Conservation (phyloP, 306 rosid genomes). For the Castanopsis chinensis region DNA sequence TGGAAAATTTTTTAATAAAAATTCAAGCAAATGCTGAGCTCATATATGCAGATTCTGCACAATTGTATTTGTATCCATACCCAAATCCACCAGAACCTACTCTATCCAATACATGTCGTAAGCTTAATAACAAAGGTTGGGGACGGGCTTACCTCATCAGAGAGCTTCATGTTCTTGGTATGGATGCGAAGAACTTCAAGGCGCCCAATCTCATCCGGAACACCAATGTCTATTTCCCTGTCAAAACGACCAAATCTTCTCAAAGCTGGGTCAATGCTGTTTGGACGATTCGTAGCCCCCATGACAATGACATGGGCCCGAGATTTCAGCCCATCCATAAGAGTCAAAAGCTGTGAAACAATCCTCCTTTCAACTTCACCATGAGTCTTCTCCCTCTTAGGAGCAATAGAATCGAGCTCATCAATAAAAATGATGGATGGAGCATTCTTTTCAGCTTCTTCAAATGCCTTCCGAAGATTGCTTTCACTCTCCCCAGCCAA, state of each 20-base stretch:
- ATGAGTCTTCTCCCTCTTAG: conserved; percentile 68
- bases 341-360: conserved; percentile 67
- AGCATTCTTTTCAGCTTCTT: conserved; percentile 76
- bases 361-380: conserved; percentile 73
- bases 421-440: conserved; percentile 71
- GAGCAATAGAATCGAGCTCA: conserved; percentile 70
- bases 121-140: background rate
- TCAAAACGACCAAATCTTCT: conserved; percentile 71
- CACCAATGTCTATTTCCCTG: conserved; percentile 70
- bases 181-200: conserved; percentile 75
- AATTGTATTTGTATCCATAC: background rate
- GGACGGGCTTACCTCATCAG: conserved; percentile 51
- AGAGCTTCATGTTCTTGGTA: conserved; percentile 74
- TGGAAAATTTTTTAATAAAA: background rate
- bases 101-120: background rate
- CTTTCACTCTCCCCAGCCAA: conserved; percentile 78
- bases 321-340: conserved; percentile 68
- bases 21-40: background rate
- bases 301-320: conserved; percentile 66
- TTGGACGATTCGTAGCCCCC: conserved; percentile 73
- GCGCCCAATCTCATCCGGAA: conserved; percentile 68
- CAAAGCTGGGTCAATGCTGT: conserved; percentile 63
- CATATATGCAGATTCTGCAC: background rate
- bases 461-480: conserved; percentile 70
- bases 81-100: background rate